Percentiles rank a stretch among this genome's conserved stretches.
These are phyloP conservation scores for Globisporangium nagaii DNA, from an alignment of 352 stramenopile species.

Conservation along the genomic window DNA sequence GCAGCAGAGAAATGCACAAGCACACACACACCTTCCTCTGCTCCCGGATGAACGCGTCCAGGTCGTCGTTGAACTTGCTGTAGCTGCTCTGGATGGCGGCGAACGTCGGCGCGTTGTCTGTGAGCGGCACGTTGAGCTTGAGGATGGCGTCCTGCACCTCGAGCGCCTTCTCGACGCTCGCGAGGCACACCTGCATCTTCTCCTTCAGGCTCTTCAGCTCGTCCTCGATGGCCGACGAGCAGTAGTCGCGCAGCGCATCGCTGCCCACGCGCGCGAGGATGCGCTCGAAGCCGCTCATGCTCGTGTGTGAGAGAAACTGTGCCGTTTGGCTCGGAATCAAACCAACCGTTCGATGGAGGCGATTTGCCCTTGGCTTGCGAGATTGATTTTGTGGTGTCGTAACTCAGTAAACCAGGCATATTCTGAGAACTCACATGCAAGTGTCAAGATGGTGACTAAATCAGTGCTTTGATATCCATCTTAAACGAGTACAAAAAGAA, in stretches of 20 bases:
- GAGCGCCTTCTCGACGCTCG: slow-evolving; percentile 49
- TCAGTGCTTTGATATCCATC: too few relatives aligned
- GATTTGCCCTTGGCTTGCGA: too few relatives aligned
- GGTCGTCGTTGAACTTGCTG: slow-evolving; percentile 35
- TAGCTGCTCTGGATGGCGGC: slow-evolving; percentile 50
- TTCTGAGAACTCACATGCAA: too few relatives aligned
- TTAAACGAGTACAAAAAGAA: too few relatives aligned
- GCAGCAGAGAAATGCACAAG: background rate
- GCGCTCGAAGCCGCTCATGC: slow-evolving; percentile 70
- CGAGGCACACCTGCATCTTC: slow-evolving; percentile 53
- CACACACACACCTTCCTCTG: slow-evolving; percentile 30
- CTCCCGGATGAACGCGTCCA: slow-evolving; percentile 48
- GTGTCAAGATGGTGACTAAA: too few relatives aligned
- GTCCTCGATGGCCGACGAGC: slow-evolving; percentile 71
- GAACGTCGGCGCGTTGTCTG: slow-evolving; percentile 48
- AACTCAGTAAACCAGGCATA: too few relatives aligned
- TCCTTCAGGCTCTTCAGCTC: slow-evolving; percentile 53
- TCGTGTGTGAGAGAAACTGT: too few relatives aligned
- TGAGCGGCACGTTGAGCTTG: slow-evolving; percentile 57
- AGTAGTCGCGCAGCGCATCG: slow-evolving; percentile 68
- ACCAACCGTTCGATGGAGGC: too few relatives aligned
- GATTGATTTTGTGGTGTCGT: too few relatives aligned
- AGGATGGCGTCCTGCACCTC: slow-evolving; percentile 57
- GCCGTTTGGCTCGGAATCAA: too few relatives aligned
- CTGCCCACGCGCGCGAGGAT: slow-evolving; percentile 63